Base-by-base conservation (phyloP, 176 grass and related monocot species). In the Canna indica region DNA sequence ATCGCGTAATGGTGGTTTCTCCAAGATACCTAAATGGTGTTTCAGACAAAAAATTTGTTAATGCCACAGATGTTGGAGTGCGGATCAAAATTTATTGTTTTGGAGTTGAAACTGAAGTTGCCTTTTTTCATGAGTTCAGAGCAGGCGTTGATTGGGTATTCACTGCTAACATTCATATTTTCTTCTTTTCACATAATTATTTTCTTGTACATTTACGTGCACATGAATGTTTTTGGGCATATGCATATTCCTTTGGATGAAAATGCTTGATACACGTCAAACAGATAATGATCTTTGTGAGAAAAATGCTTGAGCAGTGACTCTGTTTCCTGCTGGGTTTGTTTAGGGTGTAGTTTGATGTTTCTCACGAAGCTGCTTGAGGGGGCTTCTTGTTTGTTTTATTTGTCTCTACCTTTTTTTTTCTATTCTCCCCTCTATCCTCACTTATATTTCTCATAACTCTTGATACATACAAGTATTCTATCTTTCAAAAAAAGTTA, bases 1-100 rank as follows among this genome's bases (percentile, higher is more conserved):
- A 97, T 79, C 88, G 88, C 47, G 93, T 97, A 25, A 97, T 97
- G 93, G 93, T 97, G 57, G 79, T 97, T 59, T 85, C 84, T 76
- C 93, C 93, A 50, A 84, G 88, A 82, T 97, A 97, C 58, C 70
- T 97, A 22, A 92, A 92, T 75, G 85, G 92, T 14, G 36, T 70
- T 46, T 77, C 75, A 3, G 75, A 97, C 30, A 83, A 90, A 73
- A 83, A 85, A 50, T 87, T 80, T 27, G 74, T 64, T 69, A 81
- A 79, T 59, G 75, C 84, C 5, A 65, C 77, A 74, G 76, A 90
- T 61, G 71, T 81, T 46, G 81, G 52, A 46, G 91, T 80, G 57
- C 85, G 79, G 72, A 85, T 83, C 36, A 83, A 80, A 61, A 29
- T 97, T 81, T 72, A 77, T 65, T 97, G 93, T 76, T 97, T 83